A percentile compares a stretch with the other conserved stretches of the same genome.
phyloP scores from a whole-genome alignment of 108 stramenopile species.

The Fistulifera solaris region DNA sequence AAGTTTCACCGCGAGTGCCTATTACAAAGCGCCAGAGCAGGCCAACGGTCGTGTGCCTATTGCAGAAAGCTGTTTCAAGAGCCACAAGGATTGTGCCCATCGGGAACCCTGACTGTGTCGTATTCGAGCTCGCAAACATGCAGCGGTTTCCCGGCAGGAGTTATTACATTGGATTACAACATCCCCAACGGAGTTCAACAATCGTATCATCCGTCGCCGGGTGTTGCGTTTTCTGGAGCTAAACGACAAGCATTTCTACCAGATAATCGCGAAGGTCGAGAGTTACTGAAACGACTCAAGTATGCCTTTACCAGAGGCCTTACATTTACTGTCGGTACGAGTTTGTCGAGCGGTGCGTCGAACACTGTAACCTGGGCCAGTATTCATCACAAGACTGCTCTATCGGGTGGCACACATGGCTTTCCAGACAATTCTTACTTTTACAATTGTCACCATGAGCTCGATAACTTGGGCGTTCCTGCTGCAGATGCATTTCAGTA shows the following conservation, averaged over 20 bases:
- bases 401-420: slow-evolving; percentile 31
- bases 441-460: slow-evolving; percentile 27
- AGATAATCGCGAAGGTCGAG: slow-evolving; percentile 2
- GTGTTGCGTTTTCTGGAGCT: not conserved
- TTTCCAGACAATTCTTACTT: slow-evolving; percentile 43
- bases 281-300: slow-evolving; percentile 31
- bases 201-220: slow-evolving; percentile 21
- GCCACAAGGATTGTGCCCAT: slow-evolving; percentile 25
- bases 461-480: slow-evolving; percentile 37
- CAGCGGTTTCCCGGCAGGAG: slow-evolving; percentile 3
- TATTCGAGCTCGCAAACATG: not conserved
- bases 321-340: slow-evolving; percentile 40
- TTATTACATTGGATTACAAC: slow-evolving; percentile 10
- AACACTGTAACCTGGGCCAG: slow-evolving; percentile 35
- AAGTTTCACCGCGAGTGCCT: slow-evolving; percentile 5
- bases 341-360: slow-evolving; percentile 23
- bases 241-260: slow-evolving; percentile 7
- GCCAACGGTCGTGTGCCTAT: not conserved
- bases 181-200: slow-evolving; percentile 30
- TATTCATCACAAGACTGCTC: slow-evolving; percentile 50
- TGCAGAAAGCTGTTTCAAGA: not conserved
- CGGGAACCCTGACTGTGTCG: slow-evolving; percentile 11
- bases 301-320: slow-evolving; percentile 43
- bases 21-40: not conserved
- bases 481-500: slow-evolving; percentile 2